phyloP scores from a whole-genome alignment of 768 basidiomycete genomes.

The Amanita polypyramis region DNA sequence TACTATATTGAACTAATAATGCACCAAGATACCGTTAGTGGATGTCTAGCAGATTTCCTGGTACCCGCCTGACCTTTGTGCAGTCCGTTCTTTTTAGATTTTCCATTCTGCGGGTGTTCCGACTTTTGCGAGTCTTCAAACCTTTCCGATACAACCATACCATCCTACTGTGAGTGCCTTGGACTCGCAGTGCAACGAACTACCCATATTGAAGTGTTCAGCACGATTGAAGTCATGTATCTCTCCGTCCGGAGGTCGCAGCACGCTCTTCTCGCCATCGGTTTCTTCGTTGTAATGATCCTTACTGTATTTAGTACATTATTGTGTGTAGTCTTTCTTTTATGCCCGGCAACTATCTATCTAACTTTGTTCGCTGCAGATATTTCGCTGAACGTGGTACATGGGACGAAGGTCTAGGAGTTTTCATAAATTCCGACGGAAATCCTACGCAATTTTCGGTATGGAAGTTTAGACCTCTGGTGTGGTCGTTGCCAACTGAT shows the following conservation, averaged over 20 bases:
- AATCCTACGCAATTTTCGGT: conserved; percentile 74
- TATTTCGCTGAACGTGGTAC: conserved; percentile 88
- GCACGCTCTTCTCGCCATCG: conserved; percentile 77
- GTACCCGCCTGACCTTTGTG: not conserved
- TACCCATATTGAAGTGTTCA: conserved; percentile 16
- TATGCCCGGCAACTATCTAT: not conserved
- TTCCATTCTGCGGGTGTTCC: conserved; percentile 84
- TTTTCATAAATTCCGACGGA: conserved; percentile 79
- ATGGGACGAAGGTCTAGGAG: conserved; percentile 74
- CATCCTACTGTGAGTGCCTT: conserved; percentile 56
- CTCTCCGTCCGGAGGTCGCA: conserved; percentile 77
- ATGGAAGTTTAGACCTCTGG: conserved; percentile 16
- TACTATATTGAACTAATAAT: conserved; percentile 83
- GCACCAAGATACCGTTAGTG: conserved; percentile 69
- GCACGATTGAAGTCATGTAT: conserved; percentile 90
- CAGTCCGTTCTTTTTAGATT: conserved; percentile 84
- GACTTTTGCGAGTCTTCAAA: conserved; percentile 79
- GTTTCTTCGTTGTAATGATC: conserved; percentile 84
- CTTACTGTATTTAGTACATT: conserved; percentile 83
- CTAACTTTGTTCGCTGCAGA: conserved; percentile 21
- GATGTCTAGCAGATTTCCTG: not conserved
- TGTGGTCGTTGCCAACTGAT: not conserved
- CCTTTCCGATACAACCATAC: conserved; percentile 82
- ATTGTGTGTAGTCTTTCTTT: conserved; percentile 28
- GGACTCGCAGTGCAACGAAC: not conserved